These are phyloP conservation scores for Phytophthora constricta DNA, from an alignment of 352 stramenopile genomes.

Conservation along the genomic window DNA sequence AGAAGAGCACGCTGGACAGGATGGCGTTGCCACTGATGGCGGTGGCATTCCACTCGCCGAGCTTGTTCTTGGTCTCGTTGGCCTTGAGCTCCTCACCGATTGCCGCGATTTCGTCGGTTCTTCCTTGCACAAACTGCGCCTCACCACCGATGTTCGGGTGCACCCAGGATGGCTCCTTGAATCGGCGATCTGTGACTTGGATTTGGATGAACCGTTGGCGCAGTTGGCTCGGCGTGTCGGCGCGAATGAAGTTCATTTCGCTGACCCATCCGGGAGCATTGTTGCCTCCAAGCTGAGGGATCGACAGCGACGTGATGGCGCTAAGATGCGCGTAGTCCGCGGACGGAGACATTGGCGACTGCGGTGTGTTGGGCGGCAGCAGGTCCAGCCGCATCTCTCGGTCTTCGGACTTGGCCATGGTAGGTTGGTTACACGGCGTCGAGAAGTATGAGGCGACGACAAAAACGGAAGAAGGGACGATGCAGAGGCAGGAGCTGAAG, in stretches of 20 bases:
- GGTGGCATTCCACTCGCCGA: constrained; percentile 83
- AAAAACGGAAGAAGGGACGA: background rate
- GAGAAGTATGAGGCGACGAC: no score
- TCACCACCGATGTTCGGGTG: constrained; percentile 71
- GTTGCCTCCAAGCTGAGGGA: constrained; percentile 16
- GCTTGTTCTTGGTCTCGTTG: constrained; percentile 36
- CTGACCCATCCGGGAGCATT: constrained; percentile 25
- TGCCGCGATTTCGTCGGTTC: constrained; percentile 36
- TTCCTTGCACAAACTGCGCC: constrained; percentile 46
- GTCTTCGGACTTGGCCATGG: constrained; percentile 8
- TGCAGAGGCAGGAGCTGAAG: background rate
- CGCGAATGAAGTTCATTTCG: constrained; percentile 43
- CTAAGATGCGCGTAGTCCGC: constrained; percentile 18
- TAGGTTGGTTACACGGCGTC: no score
- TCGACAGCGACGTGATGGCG: constrained; percentile 19
- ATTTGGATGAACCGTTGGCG: constrained; percentile 70
- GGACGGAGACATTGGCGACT: background rate
- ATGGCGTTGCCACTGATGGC: constrained; percentile 93
- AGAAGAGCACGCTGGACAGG: constrained; percentile 86
- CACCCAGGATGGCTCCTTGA: constrained; percentile 74
- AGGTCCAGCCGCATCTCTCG: constrained; percentile 22
- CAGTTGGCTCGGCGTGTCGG: constrained; percentile 53
- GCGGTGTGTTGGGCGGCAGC: constrained; percentile 7
- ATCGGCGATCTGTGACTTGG: constrained; percentile 61
- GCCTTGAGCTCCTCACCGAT: constrained; percentile 38